Conservation (phyloP, 2,329 filamentous ascomycete genomes). For the Graphium sp. region DNA sequence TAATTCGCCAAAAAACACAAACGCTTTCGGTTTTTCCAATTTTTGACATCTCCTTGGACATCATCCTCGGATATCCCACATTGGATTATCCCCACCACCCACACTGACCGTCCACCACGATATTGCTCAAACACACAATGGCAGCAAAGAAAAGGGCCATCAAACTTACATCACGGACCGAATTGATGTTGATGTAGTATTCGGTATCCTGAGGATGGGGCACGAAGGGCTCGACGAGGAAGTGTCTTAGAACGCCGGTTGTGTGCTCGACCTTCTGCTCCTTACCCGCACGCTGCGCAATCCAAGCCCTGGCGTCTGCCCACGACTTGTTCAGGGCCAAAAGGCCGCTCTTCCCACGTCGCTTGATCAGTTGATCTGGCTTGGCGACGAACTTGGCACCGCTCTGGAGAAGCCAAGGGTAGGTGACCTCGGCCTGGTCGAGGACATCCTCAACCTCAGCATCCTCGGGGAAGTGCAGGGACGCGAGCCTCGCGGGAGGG, state of each 20-base stretch:
- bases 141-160: constrained; percentile 9
- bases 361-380: constrained; percentile 99
- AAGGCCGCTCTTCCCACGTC: constrained; percentile 96
- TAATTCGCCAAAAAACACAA: too few relatives aligned
- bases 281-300: constrained; percentile 85
- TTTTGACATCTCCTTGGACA: too few relatives aligned
- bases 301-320: constrained; percentile 85
- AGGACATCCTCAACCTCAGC: constrained; percentile 69
- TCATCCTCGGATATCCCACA: too few relatives aligned
- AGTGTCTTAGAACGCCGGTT: constrained; percentile 76
- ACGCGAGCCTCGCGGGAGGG: constrained; percentile 75
- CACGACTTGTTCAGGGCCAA: constrained; percentile 94
- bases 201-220: constrained; percentile 90
- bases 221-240: constrained; percentile 93
- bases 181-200: constrained; percentile 99
- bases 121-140: too few relatives aligned
- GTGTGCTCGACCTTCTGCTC: constrained; percentile 84
- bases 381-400: constrained; percentile 94
- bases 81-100: too few relatives aligned
- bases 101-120: too few relatives aligned
- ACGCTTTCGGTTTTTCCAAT: too few relatives aligned
- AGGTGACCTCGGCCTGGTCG: constrained; percentile 88
- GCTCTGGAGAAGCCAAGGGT: constrained; percentile 78
- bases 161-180: constrained; percentile 86
- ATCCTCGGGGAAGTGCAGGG: constrained; percentile 84